phyloP scores from a whole-genome alignment of 2,329 filamentous ascomycete genomes.

The Neonectria hederae region DNA sequence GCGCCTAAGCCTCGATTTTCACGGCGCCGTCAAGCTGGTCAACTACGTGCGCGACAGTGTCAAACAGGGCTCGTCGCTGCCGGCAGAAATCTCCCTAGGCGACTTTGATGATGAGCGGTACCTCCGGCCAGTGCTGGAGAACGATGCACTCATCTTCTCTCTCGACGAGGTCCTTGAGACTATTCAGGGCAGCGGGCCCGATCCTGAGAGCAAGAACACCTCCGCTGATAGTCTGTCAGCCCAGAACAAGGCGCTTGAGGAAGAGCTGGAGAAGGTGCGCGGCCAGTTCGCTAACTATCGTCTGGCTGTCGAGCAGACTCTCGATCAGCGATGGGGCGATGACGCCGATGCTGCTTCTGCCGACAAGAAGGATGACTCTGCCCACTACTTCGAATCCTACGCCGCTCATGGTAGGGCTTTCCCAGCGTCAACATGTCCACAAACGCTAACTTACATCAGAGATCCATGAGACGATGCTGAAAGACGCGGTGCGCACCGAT shows the following conservation, averaged over 20 bases:
- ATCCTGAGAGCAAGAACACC: constrained; percentile 48
- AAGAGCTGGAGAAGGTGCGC: constrained; percentile 67
- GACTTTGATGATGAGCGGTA: constrained; percentile 82
- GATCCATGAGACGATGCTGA: constrained; percentile 96
- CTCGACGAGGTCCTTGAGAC: constrained; percentile 76
- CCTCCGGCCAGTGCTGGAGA: constrained; percentile 84
- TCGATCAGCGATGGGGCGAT: constrained; percentile 71
- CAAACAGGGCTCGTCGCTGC: constrained; percentile 56
- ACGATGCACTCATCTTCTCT: constrained; percentile 88
- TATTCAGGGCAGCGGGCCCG: constrained; percentile 52
- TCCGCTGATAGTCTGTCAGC: constrained; percentile 52
- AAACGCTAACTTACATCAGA: constrained; percentile 56
- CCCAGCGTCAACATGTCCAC: background rate
- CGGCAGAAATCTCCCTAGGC: constrained; percentile 66
- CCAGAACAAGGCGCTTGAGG: constrained; percentile 66
- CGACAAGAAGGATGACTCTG: constrained; percentile 47
- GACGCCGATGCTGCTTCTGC: constrained; percentile 55
- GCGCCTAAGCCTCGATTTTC: constrained; percentile 72
- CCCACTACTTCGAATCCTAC: constrained; percentile 70
- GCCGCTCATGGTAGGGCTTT: constrained; percentile 63
- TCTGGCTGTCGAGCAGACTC: constrained; percentile 70
- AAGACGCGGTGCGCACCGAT: constrained; percentile 87
- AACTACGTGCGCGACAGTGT: constrained; percentile 70
- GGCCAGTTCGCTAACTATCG: constrained; percentile 73
- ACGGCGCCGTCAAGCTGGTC: constrained; percentile 77